Conservation (phyloP, 768 basidiomycete species). For the Suillus americanus region DNA sequence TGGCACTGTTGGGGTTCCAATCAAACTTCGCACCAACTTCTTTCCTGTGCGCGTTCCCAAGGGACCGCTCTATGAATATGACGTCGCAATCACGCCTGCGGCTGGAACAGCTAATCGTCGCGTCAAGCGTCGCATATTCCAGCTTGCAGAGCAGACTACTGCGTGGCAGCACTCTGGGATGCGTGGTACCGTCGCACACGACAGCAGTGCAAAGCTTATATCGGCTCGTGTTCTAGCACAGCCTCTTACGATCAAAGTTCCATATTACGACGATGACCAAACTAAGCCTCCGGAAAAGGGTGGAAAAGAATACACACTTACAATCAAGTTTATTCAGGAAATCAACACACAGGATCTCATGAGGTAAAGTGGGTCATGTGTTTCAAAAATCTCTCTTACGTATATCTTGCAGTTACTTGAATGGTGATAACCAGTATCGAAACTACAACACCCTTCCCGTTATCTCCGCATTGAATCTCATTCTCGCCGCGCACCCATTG, state of each 20-base stretch:
- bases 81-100: slow-evolving; percentile 40
- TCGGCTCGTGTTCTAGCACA: slow-evolving; percentile 40
- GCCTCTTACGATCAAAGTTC: slow-evolving; percentile 39
- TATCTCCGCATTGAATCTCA: slow-evolving; percentile 50
- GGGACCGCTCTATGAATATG: slow-evolving; percentile 48
- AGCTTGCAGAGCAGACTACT: slow-evolving; percentile 44
- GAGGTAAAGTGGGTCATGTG: slow-evolving; percentile 31
- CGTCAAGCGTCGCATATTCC: slow-evolving; percentile 45
- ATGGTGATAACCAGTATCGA: slow-evolving; percentile 42
- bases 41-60: slow-evolving; percentile 50
- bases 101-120: slow-evolving; percentile 35
- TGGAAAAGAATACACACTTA: slow-evolving; percentile 42
- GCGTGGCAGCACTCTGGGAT: slow-evolving; percentile 43
- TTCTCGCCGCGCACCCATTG: slow-evolving; percentile 45
- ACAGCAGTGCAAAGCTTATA: slow-evolving; percentile 46
- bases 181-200: slow-evolving; percentile 45
- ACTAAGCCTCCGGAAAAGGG: slow-evolving; percentile 28
- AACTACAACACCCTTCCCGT: slow-evolving; percentile 47
- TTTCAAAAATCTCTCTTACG: slow-evolving; percentile 1
- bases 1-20: slow-evolving; percentile 40
- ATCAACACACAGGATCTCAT: slow-evolving; percentile 43
- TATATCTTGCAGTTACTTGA: slow-evolving; percentile 39
- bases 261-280: slow-evolving; percentile 48
- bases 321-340: slow-evolving; percentile 42
- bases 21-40: slow-evolving; percentile 54